Percentiles rank a stretch among this genome's conserved stretches.
Conservation (phyloP, 1,284 basidiomycete genomes). For the Ceratobasidium sp. region DNA sequence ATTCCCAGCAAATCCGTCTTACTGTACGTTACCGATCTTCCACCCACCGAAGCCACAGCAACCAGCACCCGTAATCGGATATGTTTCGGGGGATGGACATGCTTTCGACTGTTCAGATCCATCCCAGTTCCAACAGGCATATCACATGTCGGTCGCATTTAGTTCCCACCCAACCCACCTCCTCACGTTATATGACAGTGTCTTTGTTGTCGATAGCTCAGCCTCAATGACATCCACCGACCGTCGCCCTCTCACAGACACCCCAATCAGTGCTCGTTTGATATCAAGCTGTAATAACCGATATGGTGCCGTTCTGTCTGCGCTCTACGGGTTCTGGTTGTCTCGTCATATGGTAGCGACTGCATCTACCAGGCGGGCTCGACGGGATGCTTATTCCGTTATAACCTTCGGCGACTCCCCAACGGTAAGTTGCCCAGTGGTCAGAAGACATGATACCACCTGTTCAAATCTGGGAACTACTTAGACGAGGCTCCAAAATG, state of each 20-base stretch:
- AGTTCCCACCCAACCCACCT: not conserved
- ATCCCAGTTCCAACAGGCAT: slow-evolving; percentile 57
- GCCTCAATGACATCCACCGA: slow-evolving; percentile 58
- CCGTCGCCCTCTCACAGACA: slow-evolving; percentile 55
- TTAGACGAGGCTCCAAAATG: slow-evolving; percentile 51
- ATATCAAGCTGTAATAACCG: slow-evolving; percentile 54
- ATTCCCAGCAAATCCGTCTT: slow-evolving; percentile 57
- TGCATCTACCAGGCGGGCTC: slow-evolving; percentile 62
- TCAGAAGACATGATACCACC: slow-evolving; percentile 17
- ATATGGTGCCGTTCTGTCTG: slow-evolving; percentile 63
- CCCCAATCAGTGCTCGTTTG: slow-evolving; percentile 56
- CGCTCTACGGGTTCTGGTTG: slow-evolving; percentile 61
- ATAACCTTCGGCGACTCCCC: slow-evolving; percentile 57
- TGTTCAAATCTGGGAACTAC: no score
- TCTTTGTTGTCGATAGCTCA: slow-evolving; percentile 64
- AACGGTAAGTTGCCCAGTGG: slow-evolving; percentile 46
- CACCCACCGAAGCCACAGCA: slow-evolving; percentile 52
- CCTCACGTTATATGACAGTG: slow-evolving; percentile 53
- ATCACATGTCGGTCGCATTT: slow-evolving; percentile 60
- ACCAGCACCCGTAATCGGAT: slow-evolving; percentile 50
- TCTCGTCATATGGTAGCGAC: slow-evolving; percentile 54
- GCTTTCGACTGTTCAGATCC: slow-evolving; percentile 63
- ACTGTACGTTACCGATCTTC: slow-evolving; percentile 62
- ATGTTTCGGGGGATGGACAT: slow-evolving; percentile 64
- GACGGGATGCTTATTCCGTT: slow-evolving; percentile 62